phyloP scores from a whole-genome alignment of 2,329 filamentous ascomycete species.

The Colletotrichum spinosum region DNA sequence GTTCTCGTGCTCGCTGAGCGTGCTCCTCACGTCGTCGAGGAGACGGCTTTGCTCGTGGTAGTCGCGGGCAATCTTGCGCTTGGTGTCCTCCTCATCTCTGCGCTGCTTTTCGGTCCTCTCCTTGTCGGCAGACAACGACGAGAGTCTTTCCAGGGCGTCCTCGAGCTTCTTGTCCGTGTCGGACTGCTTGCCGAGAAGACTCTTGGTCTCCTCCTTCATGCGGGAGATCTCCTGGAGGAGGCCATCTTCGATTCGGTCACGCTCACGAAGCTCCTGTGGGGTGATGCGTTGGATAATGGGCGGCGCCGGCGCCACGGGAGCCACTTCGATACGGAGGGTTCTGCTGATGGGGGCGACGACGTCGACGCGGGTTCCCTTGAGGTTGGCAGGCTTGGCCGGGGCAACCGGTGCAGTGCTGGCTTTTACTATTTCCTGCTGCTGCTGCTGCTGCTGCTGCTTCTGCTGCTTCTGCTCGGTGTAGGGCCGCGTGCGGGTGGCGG shows the following conservation, averaged over 20 bases:
- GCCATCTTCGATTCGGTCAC: constrained; percentile 27
- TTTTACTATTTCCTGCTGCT: constrained; percentile 13
- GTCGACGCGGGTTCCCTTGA: constrained; percentile 30
- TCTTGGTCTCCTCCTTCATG: constrained; percentile 34
- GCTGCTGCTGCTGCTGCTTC: neutral
- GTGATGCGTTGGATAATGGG: constrained; percentile 26
- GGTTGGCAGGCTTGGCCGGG: constrained; percentile 32
- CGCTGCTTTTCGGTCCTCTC: constrained; percentile 23
- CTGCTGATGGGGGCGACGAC: constrained; percentile 22
- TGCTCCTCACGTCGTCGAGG: constrained; percentile 30
- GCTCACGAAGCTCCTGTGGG: constrained; percentile 26
- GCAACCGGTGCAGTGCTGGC: constrained; percentile 15
- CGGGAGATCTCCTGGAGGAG: constrained; percentile 33
- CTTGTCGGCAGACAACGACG: constrained; percentile 30
- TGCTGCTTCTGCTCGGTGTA: constrained; percentile 25
- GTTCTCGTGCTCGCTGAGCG: constrained; percentile 26
- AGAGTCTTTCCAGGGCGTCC: constrained; percentile 29
- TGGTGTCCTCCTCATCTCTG: constrained; percentile 24
- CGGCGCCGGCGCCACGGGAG: constrained; percentile 25
- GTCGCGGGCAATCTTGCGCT: constrained; percentile 25
- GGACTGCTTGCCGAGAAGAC: constrained; percentile 30
- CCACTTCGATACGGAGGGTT: constrained; percentile 22
- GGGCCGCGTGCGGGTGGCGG: constrained; percentile 14
- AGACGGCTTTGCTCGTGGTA: constrained; percentile 31
- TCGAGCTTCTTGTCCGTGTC: constrained; percentile 33